Conservation (phyloP, 2,329 filamentous ascomycete species). For the Cladorrhinum sp. region DNA sequence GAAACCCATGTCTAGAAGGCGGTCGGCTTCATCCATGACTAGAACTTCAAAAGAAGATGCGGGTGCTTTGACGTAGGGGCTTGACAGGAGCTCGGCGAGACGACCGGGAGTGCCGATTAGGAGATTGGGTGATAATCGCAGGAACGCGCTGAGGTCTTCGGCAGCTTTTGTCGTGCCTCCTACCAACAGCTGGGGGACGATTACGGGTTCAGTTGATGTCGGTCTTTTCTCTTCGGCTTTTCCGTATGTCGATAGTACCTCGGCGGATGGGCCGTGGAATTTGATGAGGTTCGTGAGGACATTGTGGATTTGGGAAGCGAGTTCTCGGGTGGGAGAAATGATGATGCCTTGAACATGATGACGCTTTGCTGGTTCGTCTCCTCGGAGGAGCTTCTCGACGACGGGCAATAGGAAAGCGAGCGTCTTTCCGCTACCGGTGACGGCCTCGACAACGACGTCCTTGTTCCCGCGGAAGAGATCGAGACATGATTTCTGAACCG, state of each 20-base stretch:
- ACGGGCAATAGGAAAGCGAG: slow-evolving; percentile 60
- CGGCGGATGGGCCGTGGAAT: slow-evolving; percentile 79
- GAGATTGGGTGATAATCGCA: slow-evolving; percentile 81
- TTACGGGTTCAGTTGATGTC: slow-evolving; percentile 43
- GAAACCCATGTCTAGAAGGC: slow-evolving; percentile 89
- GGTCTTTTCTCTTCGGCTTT: slow-evolving; percentile 56
- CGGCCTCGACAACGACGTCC: slow-evolving; percentile 76
- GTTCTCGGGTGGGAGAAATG: slow-evolving; percentile 87
- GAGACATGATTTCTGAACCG: slow-evolving; percentile 77
- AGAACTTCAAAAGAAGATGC: slow-evolving; percentile 89
- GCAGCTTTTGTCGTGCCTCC: slow-evolving; percentile 76
- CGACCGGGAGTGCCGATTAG: slow-evolving; percentile 88
- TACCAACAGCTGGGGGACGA: slow-evolving; percentile 84
- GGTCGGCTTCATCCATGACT: slow-evolving; percentile 91
- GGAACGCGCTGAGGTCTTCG: slow-evolving; percentile 82
- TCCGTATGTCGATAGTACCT: slow-evolving; percentile 51
- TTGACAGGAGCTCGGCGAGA: slow-evolving; percentile 80
- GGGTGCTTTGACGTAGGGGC: slow-evolving; percentile 81
- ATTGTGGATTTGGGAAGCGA: slow-evolving; percentile 84
- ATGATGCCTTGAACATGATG: slow-evolving; percentile 90
- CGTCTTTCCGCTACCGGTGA: slow-evolving; percentile 89
- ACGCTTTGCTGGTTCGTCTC: slow-evolving; percentile 80
- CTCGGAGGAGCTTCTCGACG: slow-evolving; percentile 63
- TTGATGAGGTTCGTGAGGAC: slow-evolving; percentile 73
- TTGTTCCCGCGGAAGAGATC: slow-evolving; percentile 76